Conservation (phyloP, 106 monocot species). For the Dioscorea zingiberensis region DNA sequence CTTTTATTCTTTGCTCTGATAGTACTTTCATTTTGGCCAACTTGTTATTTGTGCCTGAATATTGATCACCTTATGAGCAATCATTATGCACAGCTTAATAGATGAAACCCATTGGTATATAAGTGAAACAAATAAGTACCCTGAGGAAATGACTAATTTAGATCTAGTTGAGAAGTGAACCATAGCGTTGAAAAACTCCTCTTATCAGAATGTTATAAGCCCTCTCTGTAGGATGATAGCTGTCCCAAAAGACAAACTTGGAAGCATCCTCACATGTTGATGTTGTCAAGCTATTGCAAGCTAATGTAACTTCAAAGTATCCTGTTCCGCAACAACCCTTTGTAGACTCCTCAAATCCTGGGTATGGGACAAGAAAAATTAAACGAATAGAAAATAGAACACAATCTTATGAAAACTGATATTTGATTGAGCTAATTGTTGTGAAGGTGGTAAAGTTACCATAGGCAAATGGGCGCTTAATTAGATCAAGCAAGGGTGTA, state of each 20-base stretch:
- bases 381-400: neutral
- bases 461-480: slow-evolving; percentile 26
- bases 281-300: slow-evolving; percentile 31
- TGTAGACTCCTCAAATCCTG: slow-evolving; percentile 33
- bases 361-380: neutral
- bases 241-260: slow-evolving; percentile 39
- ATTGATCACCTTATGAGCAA: no score
- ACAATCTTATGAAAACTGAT: neutral
- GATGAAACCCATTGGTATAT: no score
- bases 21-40: no score
- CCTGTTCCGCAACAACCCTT: slow-evolving; percentile 53
- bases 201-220: slow-evolving; percentile 21
- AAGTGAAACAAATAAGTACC: no score
- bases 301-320: slow-evolving; percentile 18
- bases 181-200: slow-evolving; percentile 15
- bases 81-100: no score
- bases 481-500: slow-evolving; percentile 36
- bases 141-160: neutral
- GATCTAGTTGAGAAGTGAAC: neutral
- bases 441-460: slow-evolving; percentile 21
- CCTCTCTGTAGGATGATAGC: slow-evolving; percentile 41
- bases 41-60: no score
- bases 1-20: no score
- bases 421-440: neutral
- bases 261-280: slow-evolving; percentile 23